These are phyloP conservation scores for Globisporangium rhizosaccharum DNA, from an alignment of 352 stramenopile genomes.

Conservation along the genomic window DNA sequence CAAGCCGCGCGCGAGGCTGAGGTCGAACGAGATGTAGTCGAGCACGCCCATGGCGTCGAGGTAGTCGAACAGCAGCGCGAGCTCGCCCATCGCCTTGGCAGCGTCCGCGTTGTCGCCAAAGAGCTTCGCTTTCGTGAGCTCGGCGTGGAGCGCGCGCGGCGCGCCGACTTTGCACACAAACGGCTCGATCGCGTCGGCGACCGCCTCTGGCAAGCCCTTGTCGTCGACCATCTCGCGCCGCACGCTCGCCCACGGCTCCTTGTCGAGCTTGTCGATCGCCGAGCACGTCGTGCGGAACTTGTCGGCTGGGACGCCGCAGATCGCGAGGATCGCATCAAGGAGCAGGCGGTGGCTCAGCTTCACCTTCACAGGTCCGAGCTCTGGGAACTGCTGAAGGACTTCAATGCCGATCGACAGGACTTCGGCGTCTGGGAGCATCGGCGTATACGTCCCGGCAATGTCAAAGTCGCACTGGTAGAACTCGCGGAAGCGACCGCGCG, in stretches of 20 bases:
- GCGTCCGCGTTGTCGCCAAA: constrained; percentile 90
- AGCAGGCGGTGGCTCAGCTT: constrained; percentile 98
- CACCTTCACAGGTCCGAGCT: constrained; percentile 91
- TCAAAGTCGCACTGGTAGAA: constrained; percentile 99
- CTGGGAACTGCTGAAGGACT: constrained; percentile 80
- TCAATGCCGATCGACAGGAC: constrained; percentile 95
- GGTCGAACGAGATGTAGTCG: constrained; percentile 93
- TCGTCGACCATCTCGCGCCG: constrained; percentile 95
- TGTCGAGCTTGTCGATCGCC: constrained; percentile 99
- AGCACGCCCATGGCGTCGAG: constrained; percentile 96
- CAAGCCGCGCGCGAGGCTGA: constrained; percentile 95
- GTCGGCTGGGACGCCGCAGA: constrained; percentile 94
- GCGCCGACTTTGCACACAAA: constrained; percentile 92
- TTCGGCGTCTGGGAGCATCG: constrained; percentile 97
- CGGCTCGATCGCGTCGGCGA: constrained; percentile 92
- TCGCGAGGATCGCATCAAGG: constrained; percentile 96
- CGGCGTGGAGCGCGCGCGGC: constrained; percentile 82
- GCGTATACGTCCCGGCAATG: constrained; percentile 92
- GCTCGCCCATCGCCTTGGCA: constrained; percentile 86
- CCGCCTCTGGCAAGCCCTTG: constrained; percentile 89
- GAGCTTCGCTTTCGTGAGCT: constrained; percentile 65
- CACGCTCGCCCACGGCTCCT: constrained; percentile 92
- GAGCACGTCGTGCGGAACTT: constrained; percentile 98
- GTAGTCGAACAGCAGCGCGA: constrained; percentile 96
- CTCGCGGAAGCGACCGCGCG: constrained; percentile 94